Evolutionary conservation across 2,329 filamentous ascomycete species (phyloP).

Genomic region (Penicillium sp.): DNA sequence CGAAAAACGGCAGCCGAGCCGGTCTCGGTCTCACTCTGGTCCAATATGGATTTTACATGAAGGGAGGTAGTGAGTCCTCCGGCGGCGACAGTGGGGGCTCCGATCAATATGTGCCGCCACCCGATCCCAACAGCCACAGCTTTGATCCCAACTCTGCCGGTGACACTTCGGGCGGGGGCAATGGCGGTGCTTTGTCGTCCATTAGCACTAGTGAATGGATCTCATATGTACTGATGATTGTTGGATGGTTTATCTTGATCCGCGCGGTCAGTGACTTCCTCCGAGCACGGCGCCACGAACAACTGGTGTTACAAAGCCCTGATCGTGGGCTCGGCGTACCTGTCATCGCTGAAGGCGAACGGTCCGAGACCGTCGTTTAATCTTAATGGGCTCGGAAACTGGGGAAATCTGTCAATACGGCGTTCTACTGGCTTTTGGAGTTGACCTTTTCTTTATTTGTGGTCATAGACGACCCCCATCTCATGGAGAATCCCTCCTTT

Average conservation of each 20-base stretch:
- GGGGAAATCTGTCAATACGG: conserved; percentile 13
- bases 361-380: conserved; percentile 68
- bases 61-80: conserved; percentile 49
- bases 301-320: conserved; percentile 85
- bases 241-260: conserved; percentile 97
- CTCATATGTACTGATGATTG: conserved; percentile 89
- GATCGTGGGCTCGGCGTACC: conserved; percentile 79
- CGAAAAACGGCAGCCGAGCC: conserved; percentile 92
- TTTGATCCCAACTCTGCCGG: conserved; percentile 70
- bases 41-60: conserved; percentile 96
- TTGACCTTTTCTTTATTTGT: conserved; percentile 9
- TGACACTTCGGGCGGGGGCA: conserved; percentile 32
- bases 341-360: conserved; percentile 80
- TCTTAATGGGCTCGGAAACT: conserved; percentile 14
- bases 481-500: conserved; percentile 12
- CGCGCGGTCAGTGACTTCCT: conserved; percentile 88
- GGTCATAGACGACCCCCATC: conserved; percentile 13
- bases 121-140: conserved; percentile 82
- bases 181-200: conserved; percentile 43
- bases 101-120: conserved; percentile 55
- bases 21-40: conserved; percentile 92
- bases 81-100: conserved; percentile 34
- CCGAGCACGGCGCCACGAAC: conserved; percentile 80
- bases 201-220: conserved; percentile 79
- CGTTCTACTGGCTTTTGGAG: conserved; percentile 12